These are phyloP conservation scores for Fusarium abutilonis DNA, from an alignment of 2,329 filamentous ascomycete species.

Conservation along the genomic window DNA sequence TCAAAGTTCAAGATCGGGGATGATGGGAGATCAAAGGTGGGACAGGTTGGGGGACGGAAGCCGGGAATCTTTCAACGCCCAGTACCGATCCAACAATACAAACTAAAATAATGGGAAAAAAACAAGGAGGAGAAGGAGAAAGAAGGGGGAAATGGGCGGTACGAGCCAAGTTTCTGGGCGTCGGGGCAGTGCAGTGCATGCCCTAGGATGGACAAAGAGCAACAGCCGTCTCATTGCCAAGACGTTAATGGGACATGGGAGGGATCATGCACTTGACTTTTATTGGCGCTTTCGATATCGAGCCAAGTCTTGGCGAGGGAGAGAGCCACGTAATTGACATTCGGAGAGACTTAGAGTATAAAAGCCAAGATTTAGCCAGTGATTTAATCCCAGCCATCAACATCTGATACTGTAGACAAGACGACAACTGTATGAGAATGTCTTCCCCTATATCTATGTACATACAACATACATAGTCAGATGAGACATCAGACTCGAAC, in stretches of 20 bases:
- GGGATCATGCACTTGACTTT: slow-evolving; percentile 9
- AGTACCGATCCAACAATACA: background rate
- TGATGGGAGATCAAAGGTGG: slow-evolving; percentile 29
- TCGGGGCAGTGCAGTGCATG: slow-evolving; percentile 40
- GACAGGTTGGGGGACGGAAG: slow-evolving; percentile 9
- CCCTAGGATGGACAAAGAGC: slow-evolving; percentile 2
- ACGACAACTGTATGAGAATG: background rate
- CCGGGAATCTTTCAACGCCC: slow-evolving; percentile 19
- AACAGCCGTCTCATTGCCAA: slow-evolving; percentile 18
- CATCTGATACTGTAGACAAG: background rate
- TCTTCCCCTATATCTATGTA: background rate
- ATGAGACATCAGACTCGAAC: slow-evolving; percentile 2
- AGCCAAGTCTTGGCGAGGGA: slow-evolving; percentile 28
- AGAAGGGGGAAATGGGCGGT: slow-evolving; percentile 19
- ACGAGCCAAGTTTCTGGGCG: slow-evolving; percentile 43
- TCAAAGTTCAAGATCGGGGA: slow-evolving; percentile 9
- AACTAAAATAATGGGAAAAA: background rate
- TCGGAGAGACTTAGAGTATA: background rate
- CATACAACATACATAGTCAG: background rate
- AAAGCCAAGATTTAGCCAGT: background rate
- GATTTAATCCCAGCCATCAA: too few relatives aligned
- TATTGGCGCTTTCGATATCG: slow-evolving; percentile 17
- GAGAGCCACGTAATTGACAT: slow-evolving; percentile 35
- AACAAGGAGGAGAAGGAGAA: slow-evolving; percentile 4
- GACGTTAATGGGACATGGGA: slow-evolving; percentile 23